Evolutionary conservation across 1,139 yeast genomes (phyloP).

Genomic region (Candida tropicalis): DNA sequence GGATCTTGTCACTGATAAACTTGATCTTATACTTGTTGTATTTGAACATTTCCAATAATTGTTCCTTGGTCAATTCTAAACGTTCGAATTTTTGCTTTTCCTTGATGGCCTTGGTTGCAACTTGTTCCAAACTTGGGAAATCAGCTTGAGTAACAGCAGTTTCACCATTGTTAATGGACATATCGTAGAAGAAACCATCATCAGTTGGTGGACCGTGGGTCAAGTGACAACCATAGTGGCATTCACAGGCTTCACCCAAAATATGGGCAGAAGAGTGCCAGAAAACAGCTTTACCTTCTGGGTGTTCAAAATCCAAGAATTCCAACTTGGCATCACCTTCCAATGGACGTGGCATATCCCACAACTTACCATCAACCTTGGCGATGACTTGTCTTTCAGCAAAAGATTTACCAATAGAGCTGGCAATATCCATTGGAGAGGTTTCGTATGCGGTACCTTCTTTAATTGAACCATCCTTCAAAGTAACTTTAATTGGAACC

Average conservation of each 20-base stretch:
- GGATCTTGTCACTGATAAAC: constrained; percentile 83
- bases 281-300: constrained; percentile 93
- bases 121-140: constrained; percentile 81
- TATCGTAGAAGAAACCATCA: constrained; percentile 97
- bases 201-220: constrained; percentile 94
- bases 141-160: constrained; percentile 77
- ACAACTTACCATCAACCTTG: constrained; percentile 82
- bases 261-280: constrained; percentile 99
- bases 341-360: constrained; percentile 96
- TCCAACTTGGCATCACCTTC: constrained; percentile 74
- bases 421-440: constrained; percentile 84
- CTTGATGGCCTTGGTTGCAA: constrained; percentile 89
- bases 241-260: constrained; percentile 97
- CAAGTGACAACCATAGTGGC: constrained; percentile 92
- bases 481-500: constrained; percentile 69
- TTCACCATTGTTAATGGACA: constrained; percentile 82
- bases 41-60: constrained; percentile 87
- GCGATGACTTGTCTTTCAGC: constrained; percentile 87
- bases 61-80: constrained; percentile 88
- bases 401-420: constrained; percentile 78
- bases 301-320: constrained; percentile 66
- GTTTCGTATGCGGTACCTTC: constrained; percentile 89
- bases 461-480: constrained; percentile 82
- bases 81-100: constrained; percentile 97
- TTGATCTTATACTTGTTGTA: constrained; percentile 96